These are phyloP conservation scores for Cicer judaicum DNA, from an alignment of 306 rosid genomes.

Conservation along the genomic window DNA sequence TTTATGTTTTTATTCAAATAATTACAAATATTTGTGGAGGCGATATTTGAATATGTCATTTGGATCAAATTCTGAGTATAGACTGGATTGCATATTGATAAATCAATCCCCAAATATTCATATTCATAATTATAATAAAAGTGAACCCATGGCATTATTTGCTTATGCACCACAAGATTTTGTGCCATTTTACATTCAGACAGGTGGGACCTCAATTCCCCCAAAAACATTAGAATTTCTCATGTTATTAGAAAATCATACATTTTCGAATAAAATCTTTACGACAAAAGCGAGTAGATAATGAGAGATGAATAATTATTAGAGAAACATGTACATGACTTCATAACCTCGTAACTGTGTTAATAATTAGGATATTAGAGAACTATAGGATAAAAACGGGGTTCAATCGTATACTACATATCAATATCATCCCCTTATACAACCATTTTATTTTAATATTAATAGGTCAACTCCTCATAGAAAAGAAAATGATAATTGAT, in stretches of 20 bases:
- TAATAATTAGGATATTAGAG: neutral
- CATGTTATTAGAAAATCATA: conserved; percentile 20
- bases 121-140: neutral
- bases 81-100: too few relatives aligned
- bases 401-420: neutral
- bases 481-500: neutral
- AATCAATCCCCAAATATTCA: conserved; percentile 31
- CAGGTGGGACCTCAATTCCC: conserved; percentile 49
- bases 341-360: conserved; percentile 2
- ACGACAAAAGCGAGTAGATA: conserved; percentile 9
- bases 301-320: conserved; percentile 18
- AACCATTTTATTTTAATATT: conserved; percentile 23
- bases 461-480: neutral
- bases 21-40: too few relatives aligned
- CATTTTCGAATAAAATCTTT: conserved; percentile 20
- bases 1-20: too few relatives aligned
- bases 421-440: neutral
- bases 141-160: conserved; percentile 37
- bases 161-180: conserved; percentile 60
- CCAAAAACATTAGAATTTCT: conserved; percentile 42
- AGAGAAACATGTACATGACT: conserved; percentile 42
- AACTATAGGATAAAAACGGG: conserved; percentile 35
- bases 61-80: too few relatives aligned
- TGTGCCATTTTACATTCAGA: conserved; percentile 52
- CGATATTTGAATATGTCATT: too few relatives aligned